Conservation (phyloP, 345 rosid species). For the Salix brachista region DNA sequence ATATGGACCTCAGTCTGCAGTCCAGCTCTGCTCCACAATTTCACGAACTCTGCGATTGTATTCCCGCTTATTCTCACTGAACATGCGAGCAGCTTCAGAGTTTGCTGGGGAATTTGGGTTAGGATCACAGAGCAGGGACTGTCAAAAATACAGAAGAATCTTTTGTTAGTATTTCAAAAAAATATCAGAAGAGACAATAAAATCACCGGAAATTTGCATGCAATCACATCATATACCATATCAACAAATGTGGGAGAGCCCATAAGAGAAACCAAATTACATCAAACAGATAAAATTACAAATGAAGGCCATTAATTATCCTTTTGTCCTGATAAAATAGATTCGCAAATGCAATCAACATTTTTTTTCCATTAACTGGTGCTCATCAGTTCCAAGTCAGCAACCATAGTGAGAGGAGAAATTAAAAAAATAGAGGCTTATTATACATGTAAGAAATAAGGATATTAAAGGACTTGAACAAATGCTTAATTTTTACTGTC, state of each 20-base stretch:
- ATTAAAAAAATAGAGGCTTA: neutral
- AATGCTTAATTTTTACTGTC: neutral
- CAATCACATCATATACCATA: neutral
- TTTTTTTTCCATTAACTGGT: neutral
- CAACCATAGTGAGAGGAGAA: neutral
- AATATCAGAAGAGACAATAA: neutral
- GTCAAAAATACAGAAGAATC: neutral
- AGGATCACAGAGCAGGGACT: conserved; percentile 95
- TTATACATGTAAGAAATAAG: neutral
- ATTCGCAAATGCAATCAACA: neutral
- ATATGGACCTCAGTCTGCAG: conserved; percentile 48
- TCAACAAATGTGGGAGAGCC: neutral
- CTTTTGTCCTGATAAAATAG: neutral
- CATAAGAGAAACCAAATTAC: neutral
- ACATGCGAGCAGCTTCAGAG: conserved; percentile 98
- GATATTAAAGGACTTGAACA: neutral
- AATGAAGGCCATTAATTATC: neutral
- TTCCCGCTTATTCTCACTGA: conserved; percentile 87
- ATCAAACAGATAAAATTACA: neutral
- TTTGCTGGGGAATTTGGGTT: conserved; percentile 97
- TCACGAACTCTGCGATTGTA: conserved; percentile 88
- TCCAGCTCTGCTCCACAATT: conserved; percentile 92
- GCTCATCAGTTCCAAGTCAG: neutral
- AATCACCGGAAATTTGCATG: neutral
- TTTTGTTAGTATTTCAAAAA: neutral